Percentiles rank a stretch among this genome's conserved stretches.
Evolutionary conservation across 2,329 filamentous ascomycete species (phyloP).

Genomic region (Scopulariopsis brevicaulis): DNA sequence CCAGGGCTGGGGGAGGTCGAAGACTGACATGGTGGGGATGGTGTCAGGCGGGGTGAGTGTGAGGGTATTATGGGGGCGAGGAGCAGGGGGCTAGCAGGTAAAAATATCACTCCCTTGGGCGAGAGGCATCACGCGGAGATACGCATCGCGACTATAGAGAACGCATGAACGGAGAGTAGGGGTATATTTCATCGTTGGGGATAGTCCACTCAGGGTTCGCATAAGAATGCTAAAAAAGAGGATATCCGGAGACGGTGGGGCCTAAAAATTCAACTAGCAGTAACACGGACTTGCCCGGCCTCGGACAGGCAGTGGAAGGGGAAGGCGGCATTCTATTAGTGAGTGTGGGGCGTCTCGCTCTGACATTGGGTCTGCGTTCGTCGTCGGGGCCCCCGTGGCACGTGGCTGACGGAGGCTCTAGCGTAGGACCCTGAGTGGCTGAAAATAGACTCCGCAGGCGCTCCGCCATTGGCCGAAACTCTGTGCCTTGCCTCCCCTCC

Average conservation of each 20-base stretch:
- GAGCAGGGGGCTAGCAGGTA: neutral
- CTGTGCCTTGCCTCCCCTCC: neutral
- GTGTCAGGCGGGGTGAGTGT: neutral
- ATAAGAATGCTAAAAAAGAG: neutral
- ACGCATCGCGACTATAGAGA: neutral
- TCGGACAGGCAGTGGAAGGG: neutral
- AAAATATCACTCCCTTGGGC: neutral
- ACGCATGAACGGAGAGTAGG: neutral
- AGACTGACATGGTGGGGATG: neutral
- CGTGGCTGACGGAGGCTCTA: neutral
- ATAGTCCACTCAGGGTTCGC: neutral
- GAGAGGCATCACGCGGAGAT: neutral
- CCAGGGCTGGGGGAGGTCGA: constrained; percentile 64
- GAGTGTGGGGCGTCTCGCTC: too few relatives aligned
- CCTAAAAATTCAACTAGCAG: neutral
- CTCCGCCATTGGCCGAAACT: neutral
- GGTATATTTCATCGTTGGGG: neutral
- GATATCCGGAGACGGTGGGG: neutral
- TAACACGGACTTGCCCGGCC: neutral
- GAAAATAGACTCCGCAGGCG: neutral
- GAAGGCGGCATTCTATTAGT: neutral
- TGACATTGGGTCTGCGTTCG: too few relatives aligned
- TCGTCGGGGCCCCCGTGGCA: neutral
- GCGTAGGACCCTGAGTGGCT: neutral
- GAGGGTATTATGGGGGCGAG: neutral